phyloP scores from a whole-genome alignment of 2,329 filamentous ascomycete species.

The Clonostachys chloroleuca region DNA sequence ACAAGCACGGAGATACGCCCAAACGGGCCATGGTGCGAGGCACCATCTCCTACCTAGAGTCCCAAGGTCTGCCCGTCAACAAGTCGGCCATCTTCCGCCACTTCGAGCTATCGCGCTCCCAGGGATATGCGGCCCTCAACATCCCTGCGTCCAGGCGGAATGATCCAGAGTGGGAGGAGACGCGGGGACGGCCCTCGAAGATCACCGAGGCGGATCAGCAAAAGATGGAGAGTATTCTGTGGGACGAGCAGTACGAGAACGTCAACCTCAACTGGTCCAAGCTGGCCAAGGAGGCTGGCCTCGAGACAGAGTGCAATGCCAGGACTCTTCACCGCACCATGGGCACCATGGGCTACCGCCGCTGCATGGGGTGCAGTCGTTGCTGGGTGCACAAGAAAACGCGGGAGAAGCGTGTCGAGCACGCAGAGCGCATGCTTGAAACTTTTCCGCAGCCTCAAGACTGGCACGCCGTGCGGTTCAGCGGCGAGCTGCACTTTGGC shows the following conservation, averaged over 20 bases:
- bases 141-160: slow-evolving; percentile 22
- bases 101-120: slow-evolving; percentile 28
- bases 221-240: slow-evolving; percentile 29
- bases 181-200: slow-evolving; percentile 26
- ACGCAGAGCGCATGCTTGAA: slow-evolving; percentile 24
- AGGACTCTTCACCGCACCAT: slow-evolving; percentile 28
- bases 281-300: slow-evolving; percentile 22
- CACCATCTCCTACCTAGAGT: slow-evolving; percentile 31
- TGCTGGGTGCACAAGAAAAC: slow-evolving; percentile 20
- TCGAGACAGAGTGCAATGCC: slow-evolving; percentile 22
- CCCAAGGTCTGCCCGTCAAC: slow-evolving; percentile 28
- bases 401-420: slow-evolving; percentile 24
- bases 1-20: slow-evolving; percentile 27
- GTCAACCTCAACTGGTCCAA: slow-evolving; percentile 24
- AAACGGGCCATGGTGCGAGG: slow-evolving; percentile 32
- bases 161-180: slow-evolving; percentile 31
- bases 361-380: slow-evolving; percentile 22
- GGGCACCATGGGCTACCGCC: slow-evolving; percentile 27
- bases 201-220: slow-evolving; percentile 23
- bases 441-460: slow-evolving; percentile 18
- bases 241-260: slow-evolving; percentile 23
- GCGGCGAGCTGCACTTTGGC: slow-evolving; percentile 29
- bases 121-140: slow-evolving; percentile 29
- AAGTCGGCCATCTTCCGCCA: slow-evolving; percentile 32
- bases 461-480: slow-evolving; percentile 26